These are phyloP conservation scores for Pseudogymnoascus sp. DNA, from an alignment of 2,329 filamentous ascomycete species.

Conservation along the genomic window DNA sequence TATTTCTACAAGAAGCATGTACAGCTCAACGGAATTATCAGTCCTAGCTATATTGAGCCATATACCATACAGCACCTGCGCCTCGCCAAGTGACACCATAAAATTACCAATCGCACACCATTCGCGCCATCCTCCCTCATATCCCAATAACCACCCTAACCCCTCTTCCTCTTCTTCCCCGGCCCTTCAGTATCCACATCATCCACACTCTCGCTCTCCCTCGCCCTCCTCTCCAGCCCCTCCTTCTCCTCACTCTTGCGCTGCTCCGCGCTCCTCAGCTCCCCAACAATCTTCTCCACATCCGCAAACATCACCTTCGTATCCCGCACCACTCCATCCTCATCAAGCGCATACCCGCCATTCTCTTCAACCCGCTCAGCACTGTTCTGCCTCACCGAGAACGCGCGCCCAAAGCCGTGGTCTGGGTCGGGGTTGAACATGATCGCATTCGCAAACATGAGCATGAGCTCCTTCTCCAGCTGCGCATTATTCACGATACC, in stretches of 20 bases:
- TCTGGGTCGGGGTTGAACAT: conserved; percentile 93
- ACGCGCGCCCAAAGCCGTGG: conserved; percentile 57
- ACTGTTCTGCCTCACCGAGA: conserved; percentile 37
- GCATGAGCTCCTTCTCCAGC: conserved; percentile 83
- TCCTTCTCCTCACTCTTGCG: conserved; percentile 22
- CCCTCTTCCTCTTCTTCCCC: neutral
- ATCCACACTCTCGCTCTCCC: conserved; percentile 3
- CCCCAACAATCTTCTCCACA: conserved; percentile 50
- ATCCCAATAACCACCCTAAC: neutral
- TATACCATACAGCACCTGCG: neutral
- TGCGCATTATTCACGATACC: conserved; percentile 91
- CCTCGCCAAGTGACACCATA: neutral
- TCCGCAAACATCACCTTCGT: conserved; percentile 84
- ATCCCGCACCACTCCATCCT: conserved; percentile 81
- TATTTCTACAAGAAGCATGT: neutral
- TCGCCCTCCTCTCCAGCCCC: conserved; percentile 24
- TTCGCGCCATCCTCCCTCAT: neutral
- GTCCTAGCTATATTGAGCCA: neutral
- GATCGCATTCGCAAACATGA: conserved; percentile 96
- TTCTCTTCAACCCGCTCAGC: conserved; percentile 33
- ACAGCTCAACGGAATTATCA: neutral
- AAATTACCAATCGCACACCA: neutral
- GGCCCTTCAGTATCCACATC: neutral
- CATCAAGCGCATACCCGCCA: conserved; percentile 57
- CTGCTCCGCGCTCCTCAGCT: conserved; percentile 25